Evolutionary conservation across 2,329 filamentous ascomycete genomes (phyloP), one percentile per base, ranked within the genome.

Genomic region (Stachybotrys echinatus): DNA sequence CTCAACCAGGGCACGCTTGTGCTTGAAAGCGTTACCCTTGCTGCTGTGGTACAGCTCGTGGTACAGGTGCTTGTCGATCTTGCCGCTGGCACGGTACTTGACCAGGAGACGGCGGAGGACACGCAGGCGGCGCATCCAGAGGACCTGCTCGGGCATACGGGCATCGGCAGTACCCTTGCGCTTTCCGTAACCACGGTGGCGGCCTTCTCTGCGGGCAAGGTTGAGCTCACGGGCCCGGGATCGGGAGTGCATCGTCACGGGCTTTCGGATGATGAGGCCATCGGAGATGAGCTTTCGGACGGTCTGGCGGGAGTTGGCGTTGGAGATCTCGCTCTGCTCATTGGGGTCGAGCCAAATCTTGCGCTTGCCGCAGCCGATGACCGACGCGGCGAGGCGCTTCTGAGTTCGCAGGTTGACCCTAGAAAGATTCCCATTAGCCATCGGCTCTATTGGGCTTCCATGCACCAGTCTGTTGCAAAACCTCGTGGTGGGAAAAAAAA

Each of bases 1-100:
- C 86, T 99, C 94, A 74, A 99, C 91, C 69, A 99, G 87, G 72
- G 92, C 94, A 80, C 94, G 88, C 92, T 97, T 99, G 90, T 99
- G 94, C 92, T 99, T 99, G 89, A 99, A 99, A 76, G 94, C 92
- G 88, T 99, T 99, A 95, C 94, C 95, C 92, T 99, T 99, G 87
- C 89, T 94, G 74, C 95, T 83, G 79, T 96, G 94, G 86, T 99
- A 99, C 65, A 99, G 90, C 83, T 97, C 92, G 86, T 99, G 94
- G 87, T 99, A 99, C 58, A 99, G 91, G 85, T 99, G 94, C 88
- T 99, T 99, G 83, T 99, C 94, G 75, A 99, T 99, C 89, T 99
- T 99, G 78, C 95, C 95, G 71, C 88, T 89, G 76, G 92, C 92
- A 79, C 94, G 94, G 85, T 99, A 99, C 85, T 97, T 97, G 83